Evolutionary conservation across 305 asterid genomes (phyloP).

Genomic region (Fraxinus nigra): DNA sequence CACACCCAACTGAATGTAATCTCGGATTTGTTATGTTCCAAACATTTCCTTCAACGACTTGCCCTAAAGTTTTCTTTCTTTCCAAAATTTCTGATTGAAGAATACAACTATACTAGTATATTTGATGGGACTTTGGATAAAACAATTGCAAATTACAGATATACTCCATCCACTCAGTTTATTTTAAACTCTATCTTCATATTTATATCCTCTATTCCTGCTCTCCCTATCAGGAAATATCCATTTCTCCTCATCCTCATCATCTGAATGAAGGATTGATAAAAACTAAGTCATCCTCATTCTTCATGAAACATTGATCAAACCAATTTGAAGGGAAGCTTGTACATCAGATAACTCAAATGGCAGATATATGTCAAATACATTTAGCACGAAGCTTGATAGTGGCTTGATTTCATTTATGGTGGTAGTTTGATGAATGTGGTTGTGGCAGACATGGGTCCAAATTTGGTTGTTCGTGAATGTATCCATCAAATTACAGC

Average conservation of each 20-base stretch:
- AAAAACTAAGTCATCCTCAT: background rate
- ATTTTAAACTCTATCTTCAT: background rate
- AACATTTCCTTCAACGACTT: background rate
- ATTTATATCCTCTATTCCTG: conserved; percentile 5
- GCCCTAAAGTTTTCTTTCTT: background rate
- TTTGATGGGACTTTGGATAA: background rate
- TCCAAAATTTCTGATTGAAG: background rate
- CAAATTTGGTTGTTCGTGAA: background rate
- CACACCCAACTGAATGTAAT: background rate
- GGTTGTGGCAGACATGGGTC: background rate
- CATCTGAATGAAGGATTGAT: background rate
- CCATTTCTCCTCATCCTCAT: background rate
- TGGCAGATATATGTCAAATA: background rate
- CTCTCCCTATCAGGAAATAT: background rate
- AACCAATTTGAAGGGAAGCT: background rate
- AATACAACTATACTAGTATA: background rate
- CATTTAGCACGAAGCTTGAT: background rate
- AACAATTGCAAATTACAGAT: background rate
- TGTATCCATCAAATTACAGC: background rate
- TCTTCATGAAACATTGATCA: background rate
- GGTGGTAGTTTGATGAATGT: background rate
- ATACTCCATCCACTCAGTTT: background rate
- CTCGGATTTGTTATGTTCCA: background rate
- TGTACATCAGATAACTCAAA: background rate
- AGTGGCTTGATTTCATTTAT: background rate